These are phyloP conservation scores for Salix brachista DNA, from an alignment of 345 rosid species.

Conservation along the genomic window DNA sequence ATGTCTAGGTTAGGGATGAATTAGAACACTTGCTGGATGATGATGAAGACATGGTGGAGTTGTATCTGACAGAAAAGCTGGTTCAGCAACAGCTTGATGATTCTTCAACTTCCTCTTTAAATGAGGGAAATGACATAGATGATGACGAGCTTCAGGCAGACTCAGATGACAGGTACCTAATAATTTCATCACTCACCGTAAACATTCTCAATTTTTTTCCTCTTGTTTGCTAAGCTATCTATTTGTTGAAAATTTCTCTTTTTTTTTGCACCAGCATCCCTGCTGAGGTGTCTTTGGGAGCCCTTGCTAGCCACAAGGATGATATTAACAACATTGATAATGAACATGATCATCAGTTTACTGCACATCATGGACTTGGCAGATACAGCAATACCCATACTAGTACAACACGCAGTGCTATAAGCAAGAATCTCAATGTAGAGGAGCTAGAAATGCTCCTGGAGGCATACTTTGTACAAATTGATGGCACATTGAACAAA, in stretches of 20 bases:
- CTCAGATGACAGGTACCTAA: slow-evolving; percentile 52
- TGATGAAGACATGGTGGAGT: slow-evolving; percentile 97
- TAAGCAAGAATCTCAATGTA: slow-evolving; percentile 65
- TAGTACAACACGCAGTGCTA: slow-evolving; percentile 59
- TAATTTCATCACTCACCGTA: not conserved
- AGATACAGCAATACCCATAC: slow-evolving; percentile 57
- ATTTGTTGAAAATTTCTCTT: slow-evolving; percentile 2
- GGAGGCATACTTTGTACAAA: slow-evolving; percentile 94
- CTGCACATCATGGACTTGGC: slow-evolving; percentile 37
- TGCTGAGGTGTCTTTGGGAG: slow-evolving; percentile 42
- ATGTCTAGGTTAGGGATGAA: slow-evolving; percentile 77
- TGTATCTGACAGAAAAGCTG: slow-evolving; percentile 86
- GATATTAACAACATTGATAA: slow-evolving; percentile 41
- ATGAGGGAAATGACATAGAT: slow-evolving; percentile 48
- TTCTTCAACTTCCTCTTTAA: slow-evolving; percentile 53
- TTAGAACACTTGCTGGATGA: slow-evolving; percentile 89
- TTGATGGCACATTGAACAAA: slow-evolving; percentile 87
- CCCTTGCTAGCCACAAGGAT: slow-evolving; percentile 28
- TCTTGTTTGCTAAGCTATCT: not conserved
- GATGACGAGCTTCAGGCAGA: slow-evolving; percentile 48
- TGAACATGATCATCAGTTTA: slow-evolving; percentile 46
- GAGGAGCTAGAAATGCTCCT: slow-evolving; percentile 97
- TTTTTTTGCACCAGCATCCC: slow-evolving; percentile 37
- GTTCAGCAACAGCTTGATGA: slow-evolving; percentile 56
- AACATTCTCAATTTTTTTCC: not conserved